Evolutionary conservation across 73 alveolate genomes (phyloP), one percentile per base, ranked within the genome.

Genomic region (Paramecium biaurelia): DNA sequence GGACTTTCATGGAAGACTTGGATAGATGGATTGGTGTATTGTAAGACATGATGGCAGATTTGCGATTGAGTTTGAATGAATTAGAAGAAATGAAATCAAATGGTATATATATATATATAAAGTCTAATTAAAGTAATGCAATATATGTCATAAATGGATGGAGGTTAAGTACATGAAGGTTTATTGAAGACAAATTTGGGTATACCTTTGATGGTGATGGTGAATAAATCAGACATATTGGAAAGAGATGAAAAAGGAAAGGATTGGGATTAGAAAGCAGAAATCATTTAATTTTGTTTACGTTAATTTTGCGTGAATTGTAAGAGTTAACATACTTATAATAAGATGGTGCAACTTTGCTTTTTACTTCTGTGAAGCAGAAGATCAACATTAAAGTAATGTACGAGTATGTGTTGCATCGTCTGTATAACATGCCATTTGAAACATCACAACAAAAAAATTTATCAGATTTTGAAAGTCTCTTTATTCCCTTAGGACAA

Each of bases 1-100:
- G 94, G 94, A 89, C 94, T 5, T 70, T 89, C 76, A 89, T 89
- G 94, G 94, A 89, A 57, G 63, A 89, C 18, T 30, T 89, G 7
- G 94, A 89, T 70, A 89, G 74, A 43, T 89, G 94, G 94, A 72
- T 89, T 24, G 18, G 57, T 57, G 74, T 89, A 57, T 34, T 89
- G 2, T 45, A 76, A 41, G 87, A 89, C 23, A 45, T 45, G 53
- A 43, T 68, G 57, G 58, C 58, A 41, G 70, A 76, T 20, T 42
- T 67, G 23, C 11, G 57, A 70, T 58, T 89, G 43, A 89, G 37
- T 70, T 47, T 89, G 8, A 58, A 41, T 11, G 70, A 57, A 21
- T 45, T 89, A 30, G 90, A 89, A 28, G 85, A 70, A 38, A 67
- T 89, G 94, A 70, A 82, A 70, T 24, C 74, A 38, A 63, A 86